Conservation (phyloP, 257 asterid species). For the Penstemon barbatus region DNA sequence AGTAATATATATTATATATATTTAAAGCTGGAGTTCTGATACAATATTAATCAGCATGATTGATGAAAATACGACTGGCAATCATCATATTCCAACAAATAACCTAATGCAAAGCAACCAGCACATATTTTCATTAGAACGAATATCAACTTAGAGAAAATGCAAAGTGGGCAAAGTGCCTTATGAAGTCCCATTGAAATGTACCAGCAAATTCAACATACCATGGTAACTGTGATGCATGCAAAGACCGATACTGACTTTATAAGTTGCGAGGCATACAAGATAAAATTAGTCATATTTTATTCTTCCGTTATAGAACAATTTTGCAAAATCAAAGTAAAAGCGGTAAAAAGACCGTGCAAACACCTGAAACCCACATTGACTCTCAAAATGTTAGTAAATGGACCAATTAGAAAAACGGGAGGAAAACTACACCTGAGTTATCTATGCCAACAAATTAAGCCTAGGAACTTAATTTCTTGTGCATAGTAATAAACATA, state of each 20-base stretch:
- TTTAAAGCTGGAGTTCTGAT: not conserved
- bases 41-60: conserved; percentile 1
- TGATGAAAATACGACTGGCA: not conserved
- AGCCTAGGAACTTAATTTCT: not conserved
- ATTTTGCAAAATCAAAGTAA: not conserved
- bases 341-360: not conserved
- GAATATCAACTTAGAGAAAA: conserved; percentile 7
- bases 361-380: not conserved
- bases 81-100: conserved; percentile 1
- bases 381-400: not conserved
- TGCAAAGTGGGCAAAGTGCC: not conserved
- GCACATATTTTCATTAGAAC: not conserved
- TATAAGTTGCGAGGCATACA: not conserved
- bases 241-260: not conserved
- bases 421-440: not conserved
- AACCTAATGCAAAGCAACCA: not conserved
- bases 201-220: not conserved
- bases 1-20: conserved; percentile 6
- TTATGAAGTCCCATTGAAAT: not conserved
- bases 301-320: not conserved
- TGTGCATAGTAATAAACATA: not conserved
- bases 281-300: not conserved
- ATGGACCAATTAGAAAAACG: not conserved
- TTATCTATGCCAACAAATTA: not conserved
- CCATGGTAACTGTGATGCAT: not conserved